phyloP scores from a whole-genome alignment of 2,329 filamentous ascomycete species.

The Nemania diffusa region DNA sequence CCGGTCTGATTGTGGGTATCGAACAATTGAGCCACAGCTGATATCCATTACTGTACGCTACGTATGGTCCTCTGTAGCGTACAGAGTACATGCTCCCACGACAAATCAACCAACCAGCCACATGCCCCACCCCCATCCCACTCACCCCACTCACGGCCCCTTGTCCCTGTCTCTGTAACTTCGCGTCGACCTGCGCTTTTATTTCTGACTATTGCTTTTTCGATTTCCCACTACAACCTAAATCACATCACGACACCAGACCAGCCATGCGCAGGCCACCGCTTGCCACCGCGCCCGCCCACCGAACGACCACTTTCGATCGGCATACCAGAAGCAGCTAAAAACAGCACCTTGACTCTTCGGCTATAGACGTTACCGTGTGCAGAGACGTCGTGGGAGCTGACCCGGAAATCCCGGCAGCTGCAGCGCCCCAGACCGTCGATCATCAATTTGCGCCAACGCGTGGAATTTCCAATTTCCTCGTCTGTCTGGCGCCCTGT shows the following conservation, averaged over 20 bases:
- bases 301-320: not conserved
- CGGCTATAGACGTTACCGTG: not conserved
- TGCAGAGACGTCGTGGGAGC: too few species aligned
- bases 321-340: conserved; percentile 12
- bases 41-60: too few species aligned
- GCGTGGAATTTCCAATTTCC: conserved; percentile 2
- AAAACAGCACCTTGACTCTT: not conserved
- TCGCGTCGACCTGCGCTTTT: conserved; percentile 7
- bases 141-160: not conserved
- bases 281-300: not conserved
- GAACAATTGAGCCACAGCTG: too few species aligned
- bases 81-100: too few species aligned
- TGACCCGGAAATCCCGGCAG: conserved; percentile 25
- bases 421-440: not conserved
- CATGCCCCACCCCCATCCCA: not conserved
- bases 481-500: not conserved
- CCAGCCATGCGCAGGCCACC: not conserved
- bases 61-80: too few species aligned
- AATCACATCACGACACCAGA: conserved; percentile 18
- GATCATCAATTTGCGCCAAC: conserved; percentile 13
- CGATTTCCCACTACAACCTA: conserved; percentile 2
- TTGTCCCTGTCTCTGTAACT: not conserved
- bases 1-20: too few species aligned
- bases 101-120: too few species aligned
- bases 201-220: conserved; percentile 13